A percentile compares a stretch with the other conserved stretches of the same genome.
These are phyloP conservation scores for Ballota nigra DNA, from an alignment of 257 asterid genomes.

Conservation along the genomic window DNA sequence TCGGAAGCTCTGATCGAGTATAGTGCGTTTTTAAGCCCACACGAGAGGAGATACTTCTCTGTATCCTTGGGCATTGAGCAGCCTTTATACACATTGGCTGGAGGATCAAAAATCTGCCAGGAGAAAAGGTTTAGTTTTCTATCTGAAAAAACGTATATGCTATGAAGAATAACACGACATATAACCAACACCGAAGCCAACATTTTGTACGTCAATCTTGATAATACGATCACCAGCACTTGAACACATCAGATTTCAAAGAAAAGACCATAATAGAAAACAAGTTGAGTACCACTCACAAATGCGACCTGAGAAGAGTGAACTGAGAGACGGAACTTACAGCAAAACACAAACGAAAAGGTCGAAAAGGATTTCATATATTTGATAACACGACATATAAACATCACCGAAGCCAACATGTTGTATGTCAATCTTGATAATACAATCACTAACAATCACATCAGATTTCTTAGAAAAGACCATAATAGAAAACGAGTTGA, in stretches of 20 bases:
- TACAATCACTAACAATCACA: background rate
- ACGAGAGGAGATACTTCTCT: conserved; percentile 70
- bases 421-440: conserved; percentile 2
- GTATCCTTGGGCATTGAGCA: conserved; percentile 79
- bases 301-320: too few relatives aligned
- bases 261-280: conserved; percentile 8
- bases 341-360: too few relatives aligned
- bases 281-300: background rate
- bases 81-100: conserved; percentile 88
- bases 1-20: conserved; percentile 81
- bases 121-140: background rate
- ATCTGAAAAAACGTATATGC: background rate
- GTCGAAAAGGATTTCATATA: background rate
- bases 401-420: background rate
- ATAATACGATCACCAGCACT: background rate
- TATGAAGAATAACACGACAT: background rate
- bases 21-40: conserved; percentile 84
- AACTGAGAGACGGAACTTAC: too few relatives aligned
- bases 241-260: background rate
- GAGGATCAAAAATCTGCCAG: conserved; percentile 81
- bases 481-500: background rate
- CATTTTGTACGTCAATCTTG: conserved; percentile 4
- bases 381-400: background rate
- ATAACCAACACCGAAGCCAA: background rate
- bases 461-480: background rate